These are phyloP conservation scores for Rhodosporidiobolus sp. DNA, from an alignment of 768 basidiomycete genomes.

Conservation along the genomic window DNA sequence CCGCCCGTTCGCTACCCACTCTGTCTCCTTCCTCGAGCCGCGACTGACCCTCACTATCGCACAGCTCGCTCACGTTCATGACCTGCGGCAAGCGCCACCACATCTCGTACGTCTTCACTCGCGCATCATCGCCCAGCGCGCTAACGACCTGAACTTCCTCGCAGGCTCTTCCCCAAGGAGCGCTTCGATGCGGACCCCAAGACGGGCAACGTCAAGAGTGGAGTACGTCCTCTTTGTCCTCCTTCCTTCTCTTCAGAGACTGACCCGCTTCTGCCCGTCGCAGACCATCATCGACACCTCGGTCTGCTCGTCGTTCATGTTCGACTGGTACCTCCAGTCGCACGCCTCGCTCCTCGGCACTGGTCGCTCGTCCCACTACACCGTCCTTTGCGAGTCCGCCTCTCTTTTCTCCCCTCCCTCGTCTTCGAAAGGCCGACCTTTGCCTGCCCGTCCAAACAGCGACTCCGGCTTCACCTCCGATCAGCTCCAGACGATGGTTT, in stretches of 20 bases:
- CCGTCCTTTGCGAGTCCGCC: conserved; percentile 4
- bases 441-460: too few species aligned
- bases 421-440: background rate
- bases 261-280: background rate
- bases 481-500: conserved; percentile 68
- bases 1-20: background rate
- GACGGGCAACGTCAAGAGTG: conserved; percentile 18
- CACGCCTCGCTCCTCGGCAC: conserved; percentile 12
- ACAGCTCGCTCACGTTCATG: background rate
- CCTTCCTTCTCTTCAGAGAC: too few species aligned
- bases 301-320: background rate
- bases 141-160: too few species aligned
- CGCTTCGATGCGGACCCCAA: conserved; percentile 1
- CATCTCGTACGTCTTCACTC: too few species aligned
- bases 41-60: background rate
- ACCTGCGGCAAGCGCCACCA: conserved; percentile 2
- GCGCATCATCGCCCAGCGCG: too few species aligned
- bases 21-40: background rate
- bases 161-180: background rate
- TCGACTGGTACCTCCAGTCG: conserved; percentile 4
- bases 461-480: conserved; percentile 68
- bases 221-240: background rate
- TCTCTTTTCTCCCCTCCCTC: background rate
- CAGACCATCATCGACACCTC: conserved; percentile 8
- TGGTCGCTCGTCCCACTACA: conserved; percentile 25